Evolutionary conservation across 1,139 yeast species (phyloP).

Genomic region (Geotrichum australiense): DNA sequence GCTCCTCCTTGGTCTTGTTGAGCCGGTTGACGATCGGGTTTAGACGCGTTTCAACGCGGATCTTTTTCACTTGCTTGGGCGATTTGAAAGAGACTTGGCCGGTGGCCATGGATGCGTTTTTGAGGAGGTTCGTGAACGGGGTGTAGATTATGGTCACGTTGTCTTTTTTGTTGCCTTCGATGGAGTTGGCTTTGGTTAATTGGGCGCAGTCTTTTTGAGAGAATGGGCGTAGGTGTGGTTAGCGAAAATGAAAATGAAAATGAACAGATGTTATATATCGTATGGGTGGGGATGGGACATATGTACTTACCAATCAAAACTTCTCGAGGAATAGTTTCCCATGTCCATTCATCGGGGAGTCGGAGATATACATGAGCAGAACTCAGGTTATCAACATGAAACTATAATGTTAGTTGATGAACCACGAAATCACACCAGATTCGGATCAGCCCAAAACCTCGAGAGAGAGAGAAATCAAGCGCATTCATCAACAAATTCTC

Average conservation of each 20-base stretch:
- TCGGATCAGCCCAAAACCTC: background rate
- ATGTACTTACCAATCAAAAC: conserved; percentile 34
- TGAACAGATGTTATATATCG: background rate
- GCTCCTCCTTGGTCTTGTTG: conserved; percentile 59
- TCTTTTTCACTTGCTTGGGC: conserved; percentile 48
- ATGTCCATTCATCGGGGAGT: conserved; percentile 38
- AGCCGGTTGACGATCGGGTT: conserved; percentile 59
- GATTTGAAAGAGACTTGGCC: conserved; percentile 73
- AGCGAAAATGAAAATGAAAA: too few relatives aligned
- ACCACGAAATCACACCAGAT: conserved; percentile 4
- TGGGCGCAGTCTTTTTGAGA: conserved; percentile 54
- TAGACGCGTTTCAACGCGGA: conserved; percentile 52
- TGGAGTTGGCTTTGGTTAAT: conserved; percentile 72
- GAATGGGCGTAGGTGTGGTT: background rate
- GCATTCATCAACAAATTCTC: background rate
- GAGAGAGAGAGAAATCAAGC: background rate
- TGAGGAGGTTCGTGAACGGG: conserved; percentile 66
- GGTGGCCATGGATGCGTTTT: conserved; percentile 70
- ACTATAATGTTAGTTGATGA: conserved; percentile 32
- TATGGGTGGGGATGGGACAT: background rate
- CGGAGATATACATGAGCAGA: conserved; percentile 79
- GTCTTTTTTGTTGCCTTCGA: conserved; percentile 67
- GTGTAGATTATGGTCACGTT: conserved; percentile 68
- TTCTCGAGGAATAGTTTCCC: conserved; percentile 47
- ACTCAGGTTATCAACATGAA: conserved; percentile 73